Base-by-base conservation (phyloP, 1,284 basidiomycete species). In the Ustilago esculenta region DNA sequence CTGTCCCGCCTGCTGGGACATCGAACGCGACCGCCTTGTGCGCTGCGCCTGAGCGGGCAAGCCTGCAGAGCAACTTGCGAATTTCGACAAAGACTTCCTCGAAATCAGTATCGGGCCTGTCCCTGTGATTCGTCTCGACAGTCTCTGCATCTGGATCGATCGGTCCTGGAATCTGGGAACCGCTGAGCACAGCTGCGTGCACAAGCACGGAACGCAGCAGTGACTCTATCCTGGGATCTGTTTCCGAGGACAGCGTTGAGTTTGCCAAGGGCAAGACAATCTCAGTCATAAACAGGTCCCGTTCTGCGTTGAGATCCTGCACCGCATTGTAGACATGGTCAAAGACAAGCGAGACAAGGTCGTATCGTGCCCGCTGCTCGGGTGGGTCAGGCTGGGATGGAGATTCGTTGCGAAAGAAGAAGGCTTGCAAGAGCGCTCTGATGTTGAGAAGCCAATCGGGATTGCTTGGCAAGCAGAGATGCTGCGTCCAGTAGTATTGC, bases 391-490 rank as follows among this genome's bases (percentile, higher is more conserved):
- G 25, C 11, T 64, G 50, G 9, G 59, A 41, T 4, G 48, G 48
- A 14, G 45, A 41, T n/a, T 71, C 76, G 34, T 51, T 50, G 18
- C 76, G 67, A 29, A 77, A 64, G 59, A 75, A 79, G 34, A 81
- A 76, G 1, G 77, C 79, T 29, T 74, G 57, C 30, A 81, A 44
- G 2, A 81, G 72, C 9, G 59, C 53, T 10, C 66, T 59, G 24
- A 79, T 71, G 56, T 79, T 77, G 32, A 48, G 37, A 21, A 81
- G 71, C 80, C 80, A 81, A 11, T 72, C 61, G 2, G 75, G 59
- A 17, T 72, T 70, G 47, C 75, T 73, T 3, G 80, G 80, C 17
- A 81, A 46, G 49, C 78, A 81, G 17, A 73, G 71, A 45, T 79
- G 73, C 50, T 79, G 71, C 1, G 52, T 46, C 42, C 71, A 67